phyloP scores from a whole-genome alignment of 73 alveolate species.

The Tetrahymena borealis region DNA sequence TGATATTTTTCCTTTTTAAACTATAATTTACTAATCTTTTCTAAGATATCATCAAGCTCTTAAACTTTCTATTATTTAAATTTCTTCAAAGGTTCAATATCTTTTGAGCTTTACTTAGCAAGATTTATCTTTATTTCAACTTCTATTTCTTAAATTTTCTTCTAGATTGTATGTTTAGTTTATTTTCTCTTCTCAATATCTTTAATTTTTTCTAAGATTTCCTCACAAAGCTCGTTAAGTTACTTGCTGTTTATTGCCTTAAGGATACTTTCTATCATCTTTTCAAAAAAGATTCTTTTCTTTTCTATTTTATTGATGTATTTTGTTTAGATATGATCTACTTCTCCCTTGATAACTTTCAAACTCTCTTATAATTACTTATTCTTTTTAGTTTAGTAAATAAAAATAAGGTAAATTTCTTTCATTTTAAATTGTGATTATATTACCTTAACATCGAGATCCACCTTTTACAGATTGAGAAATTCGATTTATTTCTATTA shows the following conservation, averaged over 20 bases:
- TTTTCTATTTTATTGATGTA: background rate
- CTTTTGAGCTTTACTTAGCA: background rate
- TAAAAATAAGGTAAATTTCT: too few relatives aligned
- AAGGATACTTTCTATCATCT: background rate
- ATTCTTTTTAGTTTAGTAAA: background rate
- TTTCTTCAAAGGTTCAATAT: background rate
- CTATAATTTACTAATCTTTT: background rate
- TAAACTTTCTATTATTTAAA: background rate
- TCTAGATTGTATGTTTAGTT: background rate
- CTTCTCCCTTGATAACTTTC: background rate
- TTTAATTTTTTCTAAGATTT: background rate
- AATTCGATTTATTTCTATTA: background rate
- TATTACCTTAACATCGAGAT: background rate
- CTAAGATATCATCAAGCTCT: background rate
- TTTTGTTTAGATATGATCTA: background rate
- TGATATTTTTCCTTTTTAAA: too few relatives aligned
- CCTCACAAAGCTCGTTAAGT: background rate
- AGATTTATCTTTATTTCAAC: background rate
- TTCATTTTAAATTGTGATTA: background rate
- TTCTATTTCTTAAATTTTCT: background rate
- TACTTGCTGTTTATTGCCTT: background rate
- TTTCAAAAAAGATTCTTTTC: background rate
- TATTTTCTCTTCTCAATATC: background rate
- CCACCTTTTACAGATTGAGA: background rate
- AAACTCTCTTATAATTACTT: background rate